A percentile compares a stretch with the other conserved stretches of the same genome.
Conservation (phyloP, 2,329 filamentous ascomycete species). For the Colletotrichum godetiae region DNA sequence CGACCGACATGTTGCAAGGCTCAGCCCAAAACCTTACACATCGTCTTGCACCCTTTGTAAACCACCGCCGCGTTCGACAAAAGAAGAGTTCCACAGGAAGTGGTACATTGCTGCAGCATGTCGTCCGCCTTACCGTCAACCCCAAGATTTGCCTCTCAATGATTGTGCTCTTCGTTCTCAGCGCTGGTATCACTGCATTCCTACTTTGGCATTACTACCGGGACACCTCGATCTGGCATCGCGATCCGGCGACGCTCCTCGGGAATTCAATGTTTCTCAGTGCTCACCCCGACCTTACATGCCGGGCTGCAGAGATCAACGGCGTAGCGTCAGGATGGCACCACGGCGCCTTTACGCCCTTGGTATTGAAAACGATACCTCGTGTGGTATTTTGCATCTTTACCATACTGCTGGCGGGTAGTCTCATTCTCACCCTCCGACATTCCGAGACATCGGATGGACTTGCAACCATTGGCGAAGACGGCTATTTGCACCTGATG, state of each 20-base stretch:
- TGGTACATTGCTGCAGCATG: background rate
- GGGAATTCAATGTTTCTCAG: conserved; percentile 11
- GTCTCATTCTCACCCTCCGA: background rate
- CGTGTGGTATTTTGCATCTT: background rate
- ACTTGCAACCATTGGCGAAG: background rate
- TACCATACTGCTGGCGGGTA: background rate
- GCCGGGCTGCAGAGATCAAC: background rate
- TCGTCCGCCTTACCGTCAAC: conserved; percentile 8
- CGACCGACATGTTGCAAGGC: background rate
- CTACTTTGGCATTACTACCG: background rate
- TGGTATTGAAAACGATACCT: background rate
- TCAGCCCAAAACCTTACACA: conserved; percentile 8
- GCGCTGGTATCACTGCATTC: background rate
- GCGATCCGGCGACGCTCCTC: background rate
- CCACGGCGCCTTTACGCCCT: background rate
- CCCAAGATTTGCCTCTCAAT: conserved; percentile 13
- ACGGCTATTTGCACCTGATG: conserved; percentile 13
- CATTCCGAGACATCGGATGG: conserved; percentile 2
- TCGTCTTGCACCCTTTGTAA: background rate
- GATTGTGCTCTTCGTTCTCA: background rate
- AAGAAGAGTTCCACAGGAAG: background rate
- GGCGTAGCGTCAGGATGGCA: background rate
- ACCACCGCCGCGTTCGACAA: conserved; percentile 7
- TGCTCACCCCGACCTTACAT: background rate
- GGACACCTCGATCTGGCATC: conserved; percentile 4